Conservation (phyloP, 768 basidiomycete genomes). For the Chalciporus piperatus region DNA sequence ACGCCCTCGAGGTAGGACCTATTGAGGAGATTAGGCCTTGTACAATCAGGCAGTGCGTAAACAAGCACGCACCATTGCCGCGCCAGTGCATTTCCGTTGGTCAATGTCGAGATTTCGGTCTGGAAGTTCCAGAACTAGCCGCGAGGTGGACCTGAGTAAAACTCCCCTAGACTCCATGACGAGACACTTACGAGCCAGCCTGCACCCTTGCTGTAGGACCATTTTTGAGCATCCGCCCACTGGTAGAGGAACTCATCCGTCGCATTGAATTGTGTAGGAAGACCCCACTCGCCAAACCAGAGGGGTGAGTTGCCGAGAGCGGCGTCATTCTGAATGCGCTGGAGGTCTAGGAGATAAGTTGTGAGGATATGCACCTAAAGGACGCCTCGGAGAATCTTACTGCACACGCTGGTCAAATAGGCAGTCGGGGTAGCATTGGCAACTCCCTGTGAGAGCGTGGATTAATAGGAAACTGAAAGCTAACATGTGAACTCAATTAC, state of each 20-base stretch:
- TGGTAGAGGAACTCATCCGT: constrained; percentile 57
- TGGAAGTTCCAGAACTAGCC: constrained; percentile 73
- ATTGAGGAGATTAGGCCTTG: not conserved
- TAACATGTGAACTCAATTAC: constrained; percentile 33
- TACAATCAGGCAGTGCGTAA: too few species aligned
- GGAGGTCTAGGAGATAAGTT: constrained; percentile 45
- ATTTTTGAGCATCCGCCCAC: constrained; percentile 79
- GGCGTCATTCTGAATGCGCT: constrained; percentile 49
- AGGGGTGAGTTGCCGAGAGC: constrained; percentile 45
- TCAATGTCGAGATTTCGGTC: constrained; percentile 50
- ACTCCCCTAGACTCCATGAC: not conserved
- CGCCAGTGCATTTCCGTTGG: constrained; percentile 45
- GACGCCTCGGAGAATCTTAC: constrained; percentile 37
- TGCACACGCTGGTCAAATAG: constrained; percentile 68
- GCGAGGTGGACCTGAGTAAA: not conserved
- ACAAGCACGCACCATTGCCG: constrained; percentile 56
- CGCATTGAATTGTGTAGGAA: constrained; percentile 64
- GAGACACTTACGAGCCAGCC: constrained; percentile 62
- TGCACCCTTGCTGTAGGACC: constrained; percentile 53
- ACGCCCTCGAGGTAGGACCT: constrained; percentile 75
- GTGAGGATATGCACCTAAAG: not conserved
- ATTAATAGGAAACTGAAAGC: not conserved
- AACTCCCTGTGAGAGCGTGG: constrained; percentile 54
- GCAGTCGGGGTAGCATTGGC: constrained; percentile 62
- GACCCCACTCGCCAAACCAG: constrained; percentile 60